phyloP scores from a whole-genome alignment of 768 basidiomycete genomes.

The Leccinum uliginosum region DNA sequence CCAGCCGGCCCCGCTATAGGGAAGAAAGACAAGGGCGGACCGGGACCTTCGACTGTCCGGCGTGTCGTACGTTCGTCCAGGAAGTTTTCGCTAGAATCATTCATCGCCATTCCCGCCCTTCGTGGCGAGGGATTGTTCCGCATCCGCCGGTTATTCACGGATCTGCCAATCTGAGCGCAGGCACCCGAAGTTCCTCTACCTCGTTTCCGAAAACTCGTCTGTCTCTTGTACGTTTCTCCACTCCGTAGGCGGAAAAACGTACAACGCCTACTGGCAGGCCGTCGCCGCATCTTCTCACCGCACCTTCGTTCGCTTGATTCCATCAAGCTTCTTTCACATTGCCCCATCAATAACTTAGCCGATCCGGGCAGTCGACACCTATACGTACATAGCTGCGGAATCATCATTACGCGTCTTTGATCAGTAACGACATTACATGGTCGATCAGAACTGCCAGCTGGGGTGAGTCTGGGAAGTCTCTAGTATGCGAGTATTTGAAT shows the following conservation, averaged over 20 bases:
- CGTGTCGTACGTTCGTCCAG: too few relatives aligned
- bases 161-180: neutral
- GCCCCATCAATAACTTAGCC: constrained; percentile 13
- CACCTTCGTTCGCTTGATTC: constrained; percentile 3
- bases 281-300: constrained; percentile 7
- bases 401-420: constrained; percentile 2
- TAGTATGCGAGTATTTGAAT: neutral
- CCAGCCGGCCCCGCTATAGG: too few relatives aligned
- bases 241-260: neutral
- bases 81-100: too few relatives aligned
- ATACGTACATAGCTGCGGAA: neutral
- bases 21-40: too few relatives aligned
- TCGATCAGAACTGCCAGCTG: constrained; percentile 12
- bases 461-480: neutral
- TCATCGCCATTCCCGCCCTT: too few relatives aligned
- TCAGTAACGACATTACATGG: constrained; percentile 15
- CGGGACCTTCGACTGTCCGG: too few relatives aligned
- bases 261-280: neutral
- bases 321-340: constrained; percentile 10
- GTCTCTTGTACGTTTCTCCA: neutral
- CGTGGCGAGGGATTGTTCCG: too few relatives aligned
- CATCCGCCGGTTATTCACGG: constrained; percentile 15
- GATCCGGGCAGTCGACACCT: constrained; percentile 21
- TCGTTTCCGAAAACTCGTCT: constrained; percentile 6
- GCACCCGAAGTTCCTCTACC: neutral